These are phyloP conservation scores for Alternaria gaisen DNA, from an alignment of 2,329 filamentous ascomycete species.

Conservation along the genomic window DNA sequence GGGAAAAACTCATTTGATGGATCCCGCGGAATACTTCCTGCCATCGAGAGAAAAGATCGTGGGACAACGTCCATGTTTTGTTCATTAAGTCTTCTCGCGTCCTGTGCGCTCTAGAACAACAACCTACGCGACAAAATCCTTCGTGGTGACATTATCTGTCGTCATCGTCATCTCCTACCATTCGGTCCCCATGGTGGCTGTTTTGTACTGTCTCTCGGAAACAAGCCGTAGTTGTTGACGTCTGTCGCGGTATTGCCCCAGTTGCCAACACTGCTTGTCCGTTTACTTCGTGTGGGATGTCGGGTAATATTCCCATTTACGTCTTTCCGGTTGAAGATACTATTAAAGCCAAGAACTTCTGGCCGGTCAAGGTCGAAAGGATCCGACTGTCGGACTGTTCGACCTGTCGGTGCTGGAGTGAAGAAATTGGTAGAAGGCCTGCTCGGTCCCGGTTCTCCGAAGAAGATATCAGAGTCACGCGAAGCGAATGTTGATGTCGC, in stretches of 20 bases:
- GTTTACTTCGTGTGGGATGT: constrained; percentile 36
- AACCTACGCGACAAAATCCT: constrained; percentile 1
- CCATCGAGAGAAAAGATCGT: constrained; percentile 24
- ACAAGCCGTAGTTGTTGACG: constrained; percentile 22
- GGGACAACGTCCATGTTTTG: constrained; percentile 3
- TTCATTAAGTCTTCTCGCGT: constrained; percentile 14
- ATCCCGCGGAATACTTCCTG: constrained; percentile 48
- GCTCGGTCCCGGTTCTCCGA: constrained; percentile 49
- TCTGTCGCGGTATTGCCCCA: constrained; percentile 28
- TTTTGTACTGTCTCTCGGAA: constrained; percentile 28
- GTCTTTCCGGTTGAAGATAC: constrained; percentile 36
- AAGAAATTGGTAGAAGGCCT: constrained; percentile 42
- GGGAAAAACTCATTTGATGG: constrained; percentile 24
- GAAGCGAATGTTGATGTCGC: constrained; percentile 32
- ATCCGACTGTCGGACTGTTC: constrained; percentile 50
- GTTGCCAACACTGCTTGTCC: constrained; percentile 42
- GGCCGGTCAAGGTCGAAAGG: constrained; percentile 54
- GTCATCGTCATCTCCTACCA: constrained; percentile 29
- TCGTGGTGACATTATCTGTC: not conserved
- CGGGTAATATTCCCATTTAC: constrained; percentile 43
- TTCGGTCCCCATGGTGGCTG: constrained; percentile 29
- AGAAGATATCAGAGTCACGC: constrained; percentile 40
- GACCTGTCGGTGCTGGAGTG: constrained; percentile 27
- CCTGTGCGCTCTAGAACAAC: constrained; percentile 6
- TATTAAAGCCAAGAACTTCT: constrained; percentile 49